Base-by-base conservation (phyloP, 805 yeast species). In the Wickerhamiella qilinensis region DNA sequence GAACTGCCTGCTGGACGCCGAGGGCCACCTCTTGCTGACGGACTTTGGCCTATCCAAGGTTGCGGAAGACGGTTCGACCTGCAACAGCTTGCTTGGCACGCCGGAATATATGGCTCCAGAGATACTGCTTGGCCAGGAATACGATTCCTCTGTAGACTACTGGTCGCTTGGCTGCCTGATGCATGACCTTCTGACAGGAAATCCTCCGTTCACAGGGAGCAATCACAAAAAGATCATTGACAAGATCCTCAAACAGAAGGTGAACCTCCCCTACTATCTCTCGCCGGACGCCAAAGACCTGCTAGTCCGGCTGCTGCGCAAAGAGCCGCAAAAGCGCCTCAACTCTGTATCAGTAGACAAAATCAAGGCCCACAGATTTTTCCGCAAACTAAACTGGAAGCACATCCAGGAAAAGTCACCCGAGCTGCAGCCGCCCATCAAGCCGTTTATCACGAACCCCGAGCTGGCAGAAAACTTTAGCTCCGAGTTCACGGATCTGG, bases 51-150 rank as follows among this genome's bases (percentile, higher is more conserved):
- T 84, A 18, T 64, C 69, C 42, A 69, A 69, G 43, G 64, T 62
- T 14, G 60, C 68, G 11, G 54, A 54, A 32, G 56, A 50, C 28
- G 58, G 61, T 43, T 60, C 60, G 28, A 57, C 65, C 43, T 71
- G 75, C 52, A 69, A 60, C 28, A 70, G 81, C 11, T 57, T 79
- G 46, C 71, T 75, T 37, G 91, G 91, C 1, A 79, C 91, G 0
- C 82, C 85, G 1, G 84, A 79, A 52, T 79, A 79, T 49, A 79
- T 84, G 75, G 94, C 94, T 0, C 95, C 95, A 2, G 95, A 84
- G 54, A 77, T 85, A 24, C 62, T 84, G 20, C 71, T 69, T 41
- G 94, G 93, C 18, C 69, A 75, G 47, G 71, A 74, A 15, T 85
- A 84, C 55, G 84, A 78, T 48, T 77, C 72, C 38, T 67, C 74